phyloP scores from a whole-genome alignment of 108 stramenopile species.

The Fistulifera pelliculosa region DNA sequence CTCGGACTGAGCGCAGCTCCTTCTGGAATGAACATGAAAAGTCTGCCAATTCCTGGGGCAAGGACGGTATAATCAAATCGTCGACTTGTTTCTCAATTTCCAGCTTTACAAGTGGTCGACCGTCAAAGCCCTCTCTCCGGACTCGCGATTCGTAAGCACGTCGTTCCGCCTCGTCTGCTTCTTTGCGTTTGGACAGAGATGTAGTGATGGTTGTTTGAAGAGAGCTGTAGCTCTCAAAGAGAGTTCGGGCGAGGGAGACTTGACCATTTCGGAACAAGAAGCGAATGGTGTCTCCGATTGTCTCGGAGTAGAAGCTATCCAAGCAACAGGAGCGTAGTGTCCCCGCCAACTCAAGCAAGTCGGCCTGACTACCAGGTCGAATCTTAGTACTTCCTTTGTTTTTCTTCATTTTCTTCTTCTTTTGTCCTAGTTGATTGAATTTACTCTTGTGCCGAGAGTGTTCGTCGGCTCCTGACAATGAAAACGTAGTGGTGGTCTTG shows the following conservation, averaged over 20 bases:
- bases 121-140: conserved; percentile 18
- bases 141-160: conserved; percentile 21
- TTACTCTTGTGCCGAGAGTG: conserved; percentile 71
- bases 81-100: conserved; percentile 53
- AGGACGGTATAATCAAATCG: conserved; percentile 27
- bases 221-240: background rate
- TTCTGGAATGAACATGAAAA: conserved; percentile 11
- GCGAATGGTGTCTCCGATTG: conserved; percentile 55
- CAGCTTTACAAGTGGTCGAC: conserved; percentile 31
- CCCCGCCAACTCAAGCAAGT: conserved; percentile 47
- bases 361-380: conserved; percentile 75
- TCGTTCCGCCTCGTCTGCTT: background rate
- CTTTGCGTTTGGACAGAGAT: background rate
- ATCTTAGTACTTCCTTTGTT: conserved; percentile 37
- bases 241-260: background rate
- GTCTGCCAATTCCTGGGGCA: conserved; percentile 16
- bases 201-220: background rate
- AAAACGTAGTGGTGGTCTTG: conserved; percentile 55
- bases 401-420: conserved; percentile 67
- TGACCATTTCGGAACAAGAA: conserved; percentile 29
- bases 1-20: no score
- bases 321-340: conserved; percentile 40
- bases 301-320: conserved; percentile 28
- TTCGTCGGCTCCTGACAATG: conserved; percentile 51
- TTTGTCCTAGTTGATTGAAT: conserved; percentile 57